Percentiles rank a stretch among this genome's conserved stretches.
phyloP scores from a whole-genome alignment of 345 rosid species.

The Acer campestre region DNA sequence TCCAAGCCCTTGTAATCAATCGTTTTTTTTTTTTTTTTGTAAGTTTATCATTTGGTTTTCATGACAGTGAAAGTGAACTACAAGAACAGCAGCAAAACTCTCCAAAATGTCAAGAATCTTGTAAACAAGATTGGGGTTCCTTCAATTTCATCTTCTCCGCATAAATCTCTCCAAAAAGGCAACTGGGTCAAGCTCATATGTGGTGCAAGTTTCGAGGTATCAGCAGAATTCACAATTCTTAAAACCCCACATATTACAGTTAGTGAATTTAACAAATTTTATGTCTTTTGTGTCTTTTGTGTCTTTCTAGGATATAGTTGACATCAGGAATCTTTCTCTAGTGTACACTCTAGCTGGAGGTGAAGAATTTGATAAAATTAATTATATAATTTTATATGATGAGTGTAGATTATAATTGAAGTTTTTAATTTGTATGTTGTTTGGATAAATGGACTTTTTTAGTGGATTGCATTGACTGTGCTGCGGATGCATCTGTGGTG shows the following conservation, averaged over 20 bases:
- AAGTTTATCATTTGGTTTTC: not conserved
- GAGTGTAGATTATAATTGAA: not conserved
- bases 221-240: not conserved
- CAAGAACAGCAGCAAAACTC: constrained; percentile 27
- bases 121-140: constrained; percentile 36
- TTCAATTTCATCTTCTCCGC: constrained; percentile 43
- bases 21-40: not conserved
- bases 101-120: constrained; percentile 34
- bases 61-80: constrained; percentile 22
- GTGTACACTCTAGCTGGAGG: constrained; percentile 74
- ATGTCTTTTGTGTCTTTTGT: not conserved
- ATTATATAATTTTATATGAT: not conserved
- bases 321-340: constrained; percentile 62
- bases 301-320: constrained; percentile 51
- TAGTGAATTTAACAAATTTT: not conserved
- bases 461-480: constrained; percentile 75
- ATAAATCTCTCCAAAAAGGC: constrained; percentile 49
- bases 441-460: constrained; percentile 23
- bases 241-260: not conserved
- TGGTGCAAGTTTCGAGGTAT: constrained; percentile 71
- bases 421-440: not conserved
- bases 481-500: constrained; percentile 64
- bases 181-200: constrained; percentile 76
- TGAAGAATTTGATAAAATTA: not conserved
- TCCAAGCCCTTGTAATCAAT: not conserved